These are phyloP conservation scores for Coniochaeta sp. DNA, from an alignment of 2,329 filamentous ascomycete species.

Conservation along the genomic window DNA sequence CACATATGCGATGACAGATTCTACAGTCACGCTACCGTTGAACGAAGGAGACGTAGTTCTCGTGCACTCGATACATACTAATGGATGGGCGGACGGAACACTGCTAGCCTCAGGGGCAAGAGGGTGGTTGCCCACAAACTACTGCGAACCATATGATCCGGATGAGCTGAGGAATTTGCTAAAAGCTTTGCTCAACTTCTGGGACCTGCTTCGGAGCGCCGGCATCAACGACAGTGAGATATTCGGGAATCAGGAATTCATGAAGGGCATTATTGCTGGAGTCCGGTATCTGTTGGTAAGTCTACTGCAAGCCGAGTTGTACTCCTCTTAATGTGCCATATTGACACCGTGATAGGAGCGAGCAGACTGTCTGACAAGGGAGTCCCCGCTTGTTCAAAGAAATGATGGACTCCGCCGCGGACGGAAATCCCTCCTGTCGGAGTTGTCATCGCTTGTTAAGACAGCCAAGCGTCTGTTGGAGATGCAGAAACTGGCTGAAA, in stretches of 20 bases:
- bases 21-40: slow-evolving; percentile 80
- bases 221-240: slow-evolving; percentile 67
- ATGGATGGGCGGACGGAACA: slow-evolving; percentile 97
- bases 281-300: slow-evolving; percentile 83
- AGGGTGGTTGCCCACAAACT: slow-evolving; percentile 97
- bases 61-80: slow-evolving; percentile 94
- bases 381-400: slow-evolving; percentile 65
- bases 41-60: slow-evolving; percentile 88
- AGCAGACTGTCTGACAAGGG: slow-evolving; percentile 78
- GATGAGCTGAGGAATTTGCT: slow-evolving; percentile 78
- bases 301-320: slow-evolving; percentile 15
- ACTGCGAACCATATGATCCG: slow-evolving; percentile 91
- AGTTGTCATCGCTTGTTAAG: slow-evolving; percentile 84
- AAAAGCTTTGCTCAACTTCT: slow-evolving; percentile 81
- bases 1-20: slow-evolving; percentile 65
- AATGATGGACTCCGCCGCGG: slow-evolving; percentile 71
- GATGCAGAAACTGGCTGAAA: slow-evolving; percentile 43
- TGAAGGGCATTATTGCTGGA: slow-evolving; percentile 87
- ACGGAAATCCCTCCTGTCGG: slow-evolving; percentile 80
- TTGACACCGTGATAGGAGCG: slow-evolving; percentile 56
- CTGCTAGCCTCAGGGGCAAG: slow-evolving; percentile 76
- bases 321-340: neutral
- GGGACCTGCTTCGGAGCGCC: slow-evolving; percentile 79
- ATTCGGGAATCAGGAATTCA: slow-evolving; percentile 87
- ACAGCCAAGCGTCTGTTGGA: slow-evolving; percentile 81